These are phyloP conservation scores for Puccinia hordei DNA, from an alignment of 1,284 basidiomycete species.

Conservation along the genomic window DNA sequence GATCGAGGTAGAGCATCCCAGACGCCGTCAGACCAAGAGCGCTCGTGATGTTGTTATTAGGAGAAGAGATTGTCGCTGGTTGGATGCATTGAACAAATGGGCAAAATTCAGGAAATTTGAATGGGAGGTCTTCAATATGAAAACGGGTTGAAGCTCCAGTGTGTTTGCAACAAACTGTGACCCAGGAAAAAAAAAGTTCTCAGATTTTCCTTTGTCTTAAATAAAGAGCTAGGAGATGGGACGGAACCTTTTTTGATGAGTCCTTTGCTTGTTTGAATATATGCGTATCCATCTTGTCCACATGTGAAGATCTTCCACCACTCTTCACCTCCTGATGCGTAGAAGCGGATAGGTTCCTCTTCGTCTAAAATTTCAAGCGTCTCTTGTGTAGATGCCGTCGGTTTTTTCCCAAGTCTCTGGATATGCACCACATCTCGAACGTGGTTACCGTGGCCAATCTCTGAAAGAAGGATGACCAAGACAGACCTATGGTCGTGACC, in stretches of 20 bases:
- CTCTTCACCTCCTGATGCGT: conserved; percentile 1
- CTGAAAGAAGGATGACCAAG: conserved; percentile 32
- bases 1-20: conserved; percentile 47
- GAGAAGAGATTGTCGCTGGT: conserved; percentile 55
- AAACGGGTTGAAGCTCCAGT: conserved; percentile 51
- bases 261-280: conserved; percentile 21
- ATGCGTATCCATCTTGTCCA: not conserved
- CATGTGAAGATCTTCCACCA: conserved; percentile 26
- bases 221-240: not conserved
- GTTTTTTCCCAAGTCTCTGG: not conserved
- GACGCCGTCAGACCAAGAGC: conserved; percentile 47
- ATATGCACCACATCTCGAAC: conserved; percentile 21
- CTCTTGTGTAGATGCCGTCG: not conserved
- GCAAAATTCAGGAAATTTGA: conserved; percentile 68
- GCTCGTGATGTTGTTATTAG: conserved; percentile 55
- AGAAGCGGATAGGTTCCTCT: conserved; percentile 16
- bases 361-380: not conserved
- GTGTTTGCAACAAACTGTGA: conserved; percentile 50
- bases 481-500: not conserved
- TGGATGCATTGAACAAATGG: conserved; percentile 60
- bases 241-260: conserved; percentile 33
- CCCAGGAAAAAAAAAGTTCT: not conserved
- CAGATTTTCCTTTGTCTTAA: not conserved
- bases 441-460: not conserved
- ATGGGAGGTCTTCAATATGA: conserved; percentile 56